A percentile compares a stretch with the other conserved stretches of the same genome.
Conservation (phyloP, 129 eudicot species). For the Logfia minima region DNA sequence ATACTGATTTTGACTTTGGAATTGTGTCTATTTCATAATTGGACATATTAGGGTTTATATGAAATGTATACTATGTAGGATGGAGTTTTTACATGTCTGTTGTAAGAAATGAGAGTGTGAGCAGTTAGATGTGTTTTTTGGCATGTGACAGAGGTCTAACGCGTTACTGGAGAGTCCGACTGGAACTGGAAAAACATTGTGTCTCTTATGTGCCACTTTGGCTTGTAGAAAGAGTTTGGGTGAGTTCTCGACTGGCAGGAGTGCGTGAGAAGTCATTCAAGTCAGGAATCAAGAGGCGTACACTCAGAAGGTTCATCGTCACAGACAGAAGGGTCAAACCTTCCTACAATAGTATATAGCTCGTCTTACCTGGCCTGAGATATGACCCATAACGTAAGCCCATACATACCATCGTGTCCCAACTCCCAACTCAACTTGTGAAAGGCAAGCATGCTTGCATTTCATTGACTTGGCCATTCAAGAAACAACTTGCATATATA, state of each 20-base stretch:
- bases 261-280: slow-evolving; percentile 10
- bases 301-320: slow-evolving; percentile 41
- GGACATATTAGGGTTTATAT: background rate
- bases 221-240: slow-evolving; percentile 98
- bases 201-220: slow-evolving; percentile 94
- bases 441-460: background rate
- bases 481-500: slow-evolving; percentile 15
- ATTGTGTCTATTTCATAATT: background rate
- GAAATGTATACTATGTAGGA: background rate
- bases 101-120: background rate
- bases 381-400: background rate
- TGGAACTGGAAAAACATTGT: slow-evolving; percentile 95
- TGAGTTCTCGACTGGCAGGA: slow-evolving; percentile 54
- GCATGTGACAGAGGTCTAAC: slow-evolving; percentile 62
- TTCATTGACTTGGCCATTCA: slow-evolving; percentile 18
- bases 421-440: slow-evolving; percentile 14
- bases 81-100: background rate
- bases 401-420: background rate
- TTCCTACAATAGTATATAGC: slow-evolving; percentile 74
- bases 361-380: too few species aligned
- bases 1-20: background rate
- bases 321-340: slow-evolving; percentile 48
- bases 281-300: slow-evolving; percentile 25
- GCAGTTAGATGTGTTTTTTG: background rate
- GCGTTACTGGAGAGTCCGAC: slow-evolving; percentile 94